These are phyloP conservation scores for Apiospora aurea DNA, from an alignment of 2,329 filamentous ascomycete genomes.

Conservation along the genomic window DNA sequence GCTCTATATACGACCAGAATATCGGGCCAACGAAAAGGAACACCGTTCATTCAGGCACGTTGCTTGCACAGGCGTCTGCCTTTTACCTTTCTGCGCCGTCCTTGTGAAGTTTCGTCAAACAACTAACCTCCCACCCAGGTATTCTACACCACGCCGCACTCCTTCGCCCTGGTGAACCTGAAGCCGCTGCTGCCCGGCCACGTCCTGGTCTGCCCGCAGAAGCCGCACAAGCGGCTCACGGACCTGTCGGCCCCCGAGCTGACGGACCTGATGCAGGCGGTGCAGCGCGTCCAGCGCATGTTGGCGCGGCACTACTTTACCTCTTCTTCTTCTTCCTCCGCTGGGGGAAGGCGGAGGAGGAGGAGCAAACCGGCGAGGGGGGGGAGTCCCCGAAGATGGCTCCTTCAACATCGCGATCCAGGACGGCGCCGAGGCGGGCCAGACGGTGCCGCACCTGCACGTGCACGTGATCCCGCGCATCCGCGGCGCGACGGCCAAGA, in stretches of 20 bases:
- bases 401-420: conserved; percentile 96
- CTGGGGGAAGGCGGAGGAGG: not conserved
- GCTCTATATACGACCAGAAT: not conserved
- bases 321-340: not conserved
- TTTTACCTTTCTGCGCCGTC: not conserved
- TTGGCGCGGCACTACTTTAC: conserved; percentile 66
- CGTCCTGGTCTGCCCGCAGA: conserved; percentile 84
- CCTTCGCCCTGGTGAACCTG: conserved; percentile 92
- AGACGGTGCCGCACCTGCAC: conserved; percentile 94
- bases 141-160: conserved; percentile 81
- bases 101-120: not conserved
- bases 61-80: not conserved
- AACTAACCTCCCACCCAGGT: conserved; percentile 62
- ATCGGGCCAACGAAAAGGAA: not conserved
- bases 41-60: not conserved
- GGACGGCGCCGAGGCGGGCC: conserved; percentile 87
- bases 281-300: conserved; percentile 82
- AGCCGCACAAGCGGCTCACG: conserved; percentile 73
- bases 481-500: conserved; percentile 40
- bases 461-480: conserved; percentile 65
- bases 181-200: conserved; percentile 94
- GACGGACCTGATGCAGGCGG: conserved; percentile 83
- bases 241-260: conserved; percentile 77
- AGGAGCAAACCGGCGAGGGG: not conserved
- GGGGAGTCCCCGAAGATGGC: conserved; percentile 57